phyloP scores from a whole-genome alignment of 331 rosid genomes.

The Ulmus americana region DNA sequence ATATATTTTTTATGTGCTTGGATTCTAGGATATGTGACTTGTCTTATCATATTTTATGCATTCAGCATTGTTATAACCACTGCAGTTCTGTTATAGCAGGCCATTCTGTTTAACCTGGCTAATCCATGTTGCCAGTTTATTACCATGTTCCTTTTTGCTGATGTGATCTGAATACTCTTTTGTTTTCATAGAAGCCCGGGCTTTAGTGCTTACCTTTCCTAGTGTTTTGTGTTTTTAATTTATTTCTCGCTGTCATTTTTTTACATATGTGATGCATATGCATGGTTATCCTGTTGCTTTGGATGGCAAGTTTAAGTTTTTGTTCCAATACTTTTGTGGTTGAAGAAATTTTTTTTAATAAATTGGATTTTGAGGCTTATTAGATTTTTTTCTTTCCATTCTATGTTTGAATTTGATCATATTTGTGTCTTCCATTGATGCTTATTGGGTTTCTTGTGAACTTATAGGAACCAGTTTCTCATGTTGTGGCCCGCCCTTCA shows the following conservation, averaged over 20 bases:
- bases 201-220: background rate
- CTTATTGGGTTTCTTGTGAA: conserved; percentile 20
- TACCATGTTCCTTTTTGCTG: background rate
- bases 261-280: background rate
- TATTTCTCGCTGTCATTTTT: background rate
- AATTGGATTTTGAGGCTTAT: background rate
- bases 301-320: background rate
- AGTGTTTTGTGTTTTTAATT: background rate
- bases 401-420: background rate
- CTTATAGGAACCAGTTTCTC: conserved; percentile 86
- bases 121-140: background rate
- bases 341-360: background rate
- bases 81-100: background rate
- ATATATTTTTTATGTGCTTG: too few species aligned
- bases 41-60: background rate
- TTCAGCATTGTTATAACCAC: background rate
- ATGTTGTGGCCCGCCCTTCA: conserved; percentile 88
- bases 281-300: background rate
- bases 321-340: background rate
- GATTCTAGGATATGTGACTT: background rate
- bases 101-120: background rate
- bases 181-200: background rate
- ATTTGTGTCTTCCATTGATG: background rate
- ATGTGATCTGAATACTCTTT: background rate
- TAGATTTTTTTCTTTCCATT: background rate